These are phyloP conservation scores for Barnettozyma wickerhamii DNA, from an alignment of 805 yeast species.

Conservation along the genomic window DNA sequence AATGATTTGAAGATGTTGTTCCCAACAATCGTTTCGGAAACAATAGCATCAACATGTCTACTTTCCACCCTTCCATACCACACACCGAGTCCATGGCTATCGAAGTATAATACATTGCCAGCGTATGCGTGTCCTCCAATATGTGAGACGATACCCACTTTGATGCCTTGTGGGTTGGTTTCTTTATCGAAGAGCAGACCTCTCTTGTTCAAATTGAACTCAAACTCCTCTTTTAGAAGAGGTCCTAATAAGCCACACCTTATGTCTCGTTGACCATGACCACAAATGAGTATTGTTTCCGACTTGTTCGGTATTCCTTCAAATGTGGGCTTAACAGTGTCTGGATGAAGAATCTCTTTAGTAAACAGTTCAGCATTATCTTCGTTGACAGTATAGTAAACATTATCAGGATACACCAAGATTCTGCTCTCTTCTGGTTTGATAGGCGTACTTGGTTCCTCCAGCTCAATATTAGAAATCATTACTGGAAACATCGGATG, in stretches of 20 bases:
- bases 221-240: constrained; percentile 46
- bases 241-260: constrained; percentile 72
- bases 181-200: constrained; percentile 26
- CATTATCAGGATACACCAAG: constrained; percentile 52
- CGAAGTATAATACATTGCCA: constrained; percentile 66
- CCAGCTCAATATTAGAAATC: constrained; percentile 41
- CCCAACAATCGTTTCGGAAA: constrained; percentile 46
- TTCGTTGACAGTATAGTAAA: constrained; percentile 24
- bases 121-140: constrained; percentile 87
- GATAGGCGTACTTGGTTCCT: constrained; percentile 5
- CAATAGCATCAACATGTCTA: constrained; percentile 59
- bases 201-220: constrained; percentile 33
- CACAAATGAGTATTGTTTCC: constrained; percentile 51
- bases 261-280: constrained; percentile 57
- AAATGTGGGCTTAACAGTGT: neutral
- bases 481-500: constrained; percentile 47
- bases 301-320: constrained; percentile 15
- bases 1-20: constrained; percentile 51
- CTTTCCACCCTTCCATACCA: constrained; percentile 83
- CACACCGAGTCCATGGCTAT: constrained; percentile 33
- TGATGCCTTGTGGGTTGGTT: constrained; percentile 25
- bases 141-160: constrained; percentile 63
- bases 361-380: constrained; percentile 33
- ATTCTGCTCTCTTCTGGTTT: constrained; percentile 22
- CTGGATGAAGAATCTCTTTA: constrained; percentile 36